Percentiles rank a stretch among this genome's conserved stretches.
Evolutionary conservation across 192 early-diverging fungal genomes (phyloP).

Genomic region (Entomortierella beljakovae): DNA sequence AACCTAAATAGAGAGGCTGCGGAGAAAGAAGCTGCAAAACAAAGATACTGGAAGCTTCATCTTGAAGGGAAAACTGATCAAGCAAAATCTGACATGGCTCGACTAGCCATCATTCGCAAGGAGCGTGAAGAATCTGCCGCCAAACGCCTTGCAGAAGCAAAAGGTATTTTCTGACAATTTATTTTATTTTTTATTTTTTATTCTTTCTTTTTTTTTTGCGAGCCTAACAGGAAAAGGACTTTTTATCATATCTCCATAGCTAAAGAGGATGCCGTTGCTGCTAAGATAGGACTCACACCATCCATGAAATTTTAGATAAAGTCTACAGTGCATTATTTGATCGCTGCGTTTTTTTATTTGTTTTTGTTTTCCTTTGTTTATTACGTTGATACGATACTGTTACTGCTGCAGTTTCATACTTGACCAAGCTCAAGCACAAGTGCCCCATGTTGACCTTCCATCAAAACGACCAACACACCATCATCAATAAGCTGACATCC

Average conservation of each 20-base stretch:
- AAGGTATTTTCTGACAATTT: too few species aligned
- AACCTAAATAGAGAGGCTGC: slow-evolving; percentile 56
- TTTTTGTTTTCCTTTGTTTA: neutral
- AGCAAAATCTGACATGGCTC: slow-evolving; percentile 63
- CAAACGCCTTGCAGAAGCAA: slow-evolving; percentile 56
- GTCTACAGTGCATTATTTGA: too few species aligned
- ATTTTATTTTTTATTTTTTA: too few species aligned
- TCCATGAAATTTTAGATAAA: neutral
- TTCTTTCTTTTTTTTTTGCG: too few species aligned
- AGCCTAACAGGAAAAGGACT: neutral
- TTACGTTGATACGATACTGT: too few species aligned
- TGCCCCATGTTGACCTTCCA: slow-evolving; percentile 47
- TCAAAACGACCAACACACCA: slow-evolving; percentile 55
- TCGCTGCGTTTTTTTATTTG: too few species aligned
- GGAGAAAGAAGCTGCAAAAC: slow-evolving; percentile 61
- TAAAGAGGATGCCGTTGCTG: slow-evolving; percentile 1
- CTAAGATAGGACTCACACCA: neutral
- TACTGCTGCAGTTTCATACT: neutral
- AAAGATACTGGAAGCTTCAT: slow-evolving; percentile 64
- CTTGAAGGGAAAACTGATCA: slow-evolving; percentile 65
- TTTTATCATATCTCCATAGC: neutral
- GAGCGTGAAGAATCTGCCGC: slow-evolving; percentile 64
- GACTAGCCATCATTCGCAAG: slow-evolving; percentile 60
- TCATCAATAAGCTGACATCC: slow-evolving; percentile 60
- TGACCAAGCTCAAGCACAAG: slow-evolving; percentile 34